phyloP scores from a whole-genome alignment of 176 grass and related monocot species.

The Oropetium thomaeum region DNA sequence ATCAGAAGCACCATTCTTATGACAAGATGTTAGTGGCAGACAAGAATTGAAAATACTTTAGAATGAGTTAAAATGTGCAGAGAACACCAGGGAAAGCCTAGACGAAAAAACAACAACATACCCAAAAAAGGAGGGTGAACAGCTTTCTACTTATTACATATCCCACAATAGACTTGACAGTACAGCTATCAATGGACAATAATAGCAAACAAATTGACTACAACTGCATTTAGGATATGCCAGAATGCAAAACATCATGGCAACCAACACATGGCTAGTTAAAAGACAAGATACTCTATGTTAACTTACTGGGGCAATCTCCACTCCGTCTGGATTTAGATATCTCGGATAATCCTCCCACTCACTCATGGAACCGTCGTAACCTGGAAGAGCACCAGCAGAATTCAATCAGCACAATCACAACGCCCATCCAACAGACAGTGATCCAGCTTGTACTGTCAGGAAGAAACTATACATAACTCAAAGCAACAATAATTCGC shows the following conservation, averaged over 20 bases:
- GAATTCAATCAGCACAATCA: constrained; percentile 7
- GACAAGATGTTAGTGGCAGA: constrained; percentile 35
- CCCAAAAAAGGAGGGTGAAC: constrained; percentile 11
- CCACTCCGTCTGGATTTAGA: constrained; percentile 70
- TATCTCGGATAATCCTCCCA: constrained; percentile 90
- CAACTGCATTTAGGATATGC: constrained; percentile 25
- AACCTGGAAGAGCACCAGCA: constrained; percentile 46
- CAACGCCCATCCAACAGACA: neutral
- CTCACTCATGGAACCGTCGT: constrained; percentile 69
- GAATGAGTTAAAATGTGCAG: neutral
- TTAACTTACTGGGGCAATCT: constrained; percentile 66
- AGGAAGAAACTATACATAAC: neutral
- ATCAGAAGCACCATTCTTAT: constrained; percentile 2
- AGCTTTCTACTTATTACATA: constrained; percentile 37
- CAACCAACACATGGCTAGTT: neutral
- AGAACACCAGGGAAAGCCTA: constrained; percentile 17
- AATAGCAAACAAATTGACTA: constrained; percentile 38
- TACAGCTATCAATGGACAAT: constrained; percentile 29
- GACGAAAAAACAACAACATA: constrained; percentile 4
- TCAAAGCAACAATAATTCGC: neutral
- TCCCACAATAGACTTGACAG: constrained; percentile 35
- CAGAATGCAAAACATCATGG: constrained; percentile 20
- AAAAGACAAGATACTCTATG: neutral
- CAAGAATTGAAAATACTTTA: constrained; percentile 5
- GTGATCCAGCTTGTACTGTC: neutral